Percentiles rank a stretch among this genome's conserved stretches.
Evolutionary conservation across 2,329 filamentous ascomycete genomes (phyloP).

Genomic region (Lasiodiplodia gonubiensis): DNA sequence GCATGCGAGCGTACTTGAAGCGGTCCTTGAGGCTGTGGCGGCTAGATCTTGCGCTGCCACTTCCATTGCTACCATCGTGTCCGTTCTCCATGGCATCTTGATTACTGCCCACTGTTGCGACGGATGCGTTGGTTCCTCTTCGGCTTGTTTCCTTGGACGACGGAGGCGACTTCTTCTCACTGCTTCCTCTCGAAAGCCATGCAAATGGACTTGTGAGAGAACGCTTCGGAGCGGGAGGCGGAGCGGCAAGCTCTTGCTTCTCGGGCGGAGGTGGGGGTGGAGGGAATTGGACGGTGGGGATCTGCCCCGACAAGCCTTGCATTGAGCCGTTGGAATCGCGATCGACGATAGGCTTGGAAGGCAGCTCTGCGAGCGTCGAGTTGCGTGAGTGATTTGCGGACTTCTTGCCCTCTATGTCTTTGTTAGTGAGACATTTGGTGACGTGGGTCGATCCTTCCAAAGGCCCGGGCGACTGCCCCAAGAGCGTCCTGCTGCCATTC

Average conservation of each 20-base stretch:
- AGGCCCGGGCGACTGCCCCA: slow-evolving; percentile 8
- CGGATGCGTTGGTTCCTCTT: slow-evolving; percentile 79
- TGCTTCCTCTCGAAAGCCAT: slow-evolving; percentile 75
- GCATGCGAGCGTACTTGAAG: slow-evolving; percentile 53
- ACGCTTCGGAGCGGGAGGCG: slow-evolving; percentile 56
- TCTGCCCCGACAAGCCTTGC: slow-evolving; percentile 74
- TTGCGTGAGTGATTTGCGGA: slow-evolving; percentile 26
- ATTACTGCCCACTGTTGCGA: slow-evolving; percentile 79
- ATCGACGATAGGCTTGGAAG: slow-evolving; percentile 15
- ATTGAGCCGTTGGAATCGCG: slow-evolving; percentile 34
- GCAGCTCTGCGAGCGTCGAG: slow-evolving; percentile 18
- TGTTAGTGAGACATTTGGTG: slow-evolving; percentile 26
- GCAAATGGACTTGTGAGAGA: slow-evolving; percentile 89
- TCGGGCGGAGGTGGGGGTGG: slow-evolving; percentile 44
- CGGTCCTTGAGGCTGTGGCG: slow-evolving; percentile 53
- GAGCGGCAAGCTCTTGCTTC: slow-evolving; percentile 39
- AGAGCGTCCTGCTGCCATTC: slow-evolving; percentile 2
- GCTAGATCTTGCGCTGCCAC: slow-evolving; percentile 41
- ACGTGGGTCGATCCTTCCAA: slow-evolving; percentile 13
- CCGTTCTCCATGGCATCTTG: slow-evolving; percentile 70
- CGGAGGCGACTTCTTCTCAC: slow-evolving; percentile 64
- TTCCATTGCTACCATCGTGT: slow-evolving; percentile 33
- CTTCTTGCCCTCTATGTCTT: slow-evolving; percentile 26
- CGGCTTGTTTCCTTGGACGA: slow-evolving; percentile 55
- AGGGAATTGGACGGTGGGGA: slow-evolving; percentile 66